Evolutionary conservation across 179 eudicot species (phyloP).

Genomic region (Dionaea muscipula): DNA sequence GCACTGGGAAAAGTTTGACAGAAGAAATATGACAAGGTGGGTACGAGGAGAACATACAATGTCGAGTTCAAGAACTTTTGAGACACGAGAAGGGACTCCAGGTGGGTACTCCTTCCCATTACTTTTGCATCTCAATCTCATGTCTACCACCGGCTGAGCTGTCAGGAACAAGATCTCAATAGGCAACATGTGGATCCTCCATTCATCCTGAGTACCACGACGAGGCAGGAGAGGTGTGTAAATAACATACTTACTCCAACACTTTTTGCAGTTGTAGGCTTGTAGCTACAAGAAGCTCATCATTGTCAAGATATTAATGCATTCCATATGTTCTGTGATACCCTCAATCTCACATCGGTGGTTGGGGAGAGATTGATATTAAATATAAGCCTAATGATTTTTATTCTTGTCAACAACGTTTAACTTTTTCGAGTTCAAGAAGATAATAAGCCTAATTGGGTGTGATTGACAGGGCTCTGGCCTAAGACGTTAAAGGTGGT

Average conservation of each 20-base stretch:
- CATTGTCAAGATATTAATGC: too few species aligned
- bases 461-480: too few species aligned
- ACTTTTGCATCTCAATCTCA: constrained; percentile 62
- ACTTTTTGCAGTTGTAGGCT: background rate
- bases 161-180: constrained; percentile 55
- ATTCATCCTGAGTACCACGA: constrained; percentile 53
- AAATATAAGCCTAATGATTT: too few species aligned
- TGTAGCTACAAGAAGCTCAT: too few species aligned
- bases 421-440: too few species aligned
- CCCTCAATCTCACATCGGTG: too few species aligned
- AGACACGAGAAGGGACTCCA: constrained; percentile 45
- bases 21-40: background rate
- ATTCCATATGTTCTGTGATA: too few species aligned
- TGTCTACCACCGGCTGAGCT: constrained; percentile 60
- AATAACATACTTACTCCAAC: background rate
- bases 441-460: too few species aligned
- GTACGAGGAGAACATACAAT: constrained; percentile 29
- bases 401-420: too few species aligned
- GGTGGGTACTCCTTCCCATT: constrained; percentile 58
- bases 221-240: background rate
- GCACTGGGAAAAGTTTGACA: background rate
- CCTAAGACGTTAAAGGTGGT: too few species aligned
- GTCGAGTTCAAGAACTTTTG: constrained; percentile 76
- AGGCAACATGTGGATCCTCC: constrained; percentile 89
- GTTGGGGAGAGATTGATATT: too few species aligned